Conservation (phyloP, 345 rosid genomes). For the Dipteronia dyeriana region DNA sequence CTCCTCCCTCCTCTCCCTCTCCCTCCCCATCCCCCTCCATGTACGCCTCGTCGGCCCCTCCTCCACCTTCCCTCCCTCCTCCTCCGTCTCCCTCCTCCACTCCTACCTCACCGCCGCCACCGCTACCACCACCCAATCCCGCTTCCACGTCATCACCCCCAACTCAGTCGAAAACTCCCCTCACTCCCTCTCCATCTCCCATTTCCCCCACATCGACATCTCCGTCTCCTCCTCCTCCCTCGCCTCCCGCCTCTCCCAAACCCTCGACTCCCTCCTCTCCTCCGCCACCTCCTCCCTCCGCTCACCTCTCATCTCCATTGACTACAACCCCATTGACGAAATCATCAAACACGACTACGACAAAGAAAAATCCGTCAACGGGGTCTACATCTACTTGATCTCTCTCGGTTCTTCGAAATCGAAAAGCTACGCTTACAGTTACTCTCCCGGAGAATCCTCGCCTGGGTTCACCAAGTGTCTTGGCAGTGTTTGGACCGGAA, state of each 20-base stretch:
- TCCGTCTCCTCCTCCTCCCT: slow-evolving; percentile 44
- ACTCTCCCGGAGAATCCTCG: slow-evolving; percentile 73
- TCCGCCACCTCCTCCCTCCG: slow-evolving; percentile 58
- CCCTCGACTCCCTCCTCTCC: slow-evolving; percentile 51
- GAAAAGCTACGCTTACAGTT: slow-evolving; percentile 70
- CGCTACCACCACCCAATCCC: slow-evolving; percentile 13
- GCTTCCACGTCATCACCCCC: slow-evolving; percentile 49
- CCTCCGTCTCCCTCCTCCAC: slow-evolving; percentile 46
- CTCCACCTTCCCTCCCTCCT: slow-evolving; percentile 63
- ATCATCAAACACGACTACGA: slow-evolving; percentile 64
- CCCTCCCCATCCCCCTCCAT: slow-evolving; percentile 55
- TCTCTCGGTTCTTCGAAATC: slow-evolving; percentile 53
- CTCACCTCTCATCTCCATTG: slow-evolving; percentile 58
- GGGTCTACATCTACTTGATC: slow-evolving; percentile 73
- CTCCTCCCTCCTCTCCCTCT: slow-evolving; percentile 50
- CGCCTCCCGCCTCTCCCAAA: slow-evolving; percentile 42
- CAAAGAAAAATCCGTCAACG: slow-evolving; percentile 63
- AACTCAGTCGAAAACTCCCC: slow-evolving; percentile 33
- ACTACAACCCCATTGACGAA: slow-evolving; percentile 51
- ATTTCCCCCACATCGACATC: slow-evolving; percentile 54
- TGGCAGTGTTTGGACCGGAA: slow-evolving; percentile 90
- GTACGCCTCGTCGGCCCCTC: slow-evolving; percentile 61
- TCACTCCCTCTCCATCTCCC: slow-evolving; percentile 44
- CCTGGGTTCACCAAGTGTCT: slow-evolving; percentile 81
- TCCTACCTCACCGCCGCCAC: slow-evolving; percentile 45